Percentiles rank a stretch among this genome's conserved stretches.
Evolutionary conservation across 1,284 basidiomycete genomes (phyloP).

Genomic region (Ganoderma boninense): DNA sequence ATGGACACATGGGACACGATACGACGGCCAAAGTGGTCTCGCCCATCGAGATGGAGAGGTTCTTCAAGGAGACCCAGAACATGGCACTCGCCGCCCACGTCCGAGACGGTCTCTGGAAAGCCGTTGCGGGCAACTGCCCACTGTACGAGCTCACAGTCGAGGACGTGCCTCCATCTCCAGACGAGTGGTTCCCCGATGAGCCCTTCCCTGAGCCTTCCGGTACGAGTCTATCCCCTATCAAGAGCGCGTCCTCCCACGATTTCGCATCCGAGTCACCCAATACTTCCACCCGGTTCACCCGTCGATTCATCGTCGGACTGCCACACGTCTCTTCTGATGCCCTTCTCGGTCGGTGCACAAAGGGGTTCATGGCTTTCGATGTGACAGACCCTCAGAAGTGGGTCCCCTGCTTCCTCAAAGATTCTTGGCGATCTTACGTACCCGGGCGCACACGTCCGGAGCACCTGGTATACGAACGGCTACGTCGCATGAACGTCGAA

Average conservation of each 20-base stretch:
- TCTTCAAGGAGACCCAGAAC: neutral
- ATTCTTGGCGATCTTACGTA: conserved; percentile 19
- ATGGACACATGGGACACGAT: conserved; percentile 17
- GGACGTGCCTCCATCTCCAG: neutral
- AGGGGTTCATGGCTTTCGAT: neutral
- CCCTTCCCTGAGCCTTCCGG: neutral
- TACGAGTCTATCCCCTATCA: neutral
- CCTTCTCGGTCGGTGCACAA: conserved; percentile 14
- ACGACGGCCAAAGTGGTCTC: too few relatives aligned
- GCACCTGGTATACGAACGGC: conserved; percentile 12
- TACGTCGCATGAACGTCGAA: neutral
- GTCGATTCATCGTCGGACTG: conserved; percentile 10
- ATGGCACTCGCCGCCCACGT: neutral
- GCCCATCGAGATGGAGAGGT: too few relatives aligned
- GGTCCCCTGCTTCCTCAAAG: conserved; percentile 16
- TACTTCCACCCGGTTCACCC: too few relatives aligned
- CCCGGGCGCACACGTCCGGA: conserved; percentile 11
- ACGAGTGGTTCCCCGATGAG: neutral
- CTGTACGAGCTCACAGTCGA: conserved; percentile 5
- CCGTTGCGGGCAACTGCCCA: neutral
- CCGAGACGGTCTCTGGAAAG: neutral
- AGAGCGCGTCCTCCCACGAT: neutral
- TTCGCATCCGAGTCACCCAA: too few relatives aligned
- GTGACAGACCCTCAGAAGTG: too few relatives aligned
- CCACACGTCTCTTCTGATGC: conserved; percentile 8